phyloP scores from a whole-genome alignment of 768 basidiomycete genomes.

The Gymnopilus dilepis region DNA sequence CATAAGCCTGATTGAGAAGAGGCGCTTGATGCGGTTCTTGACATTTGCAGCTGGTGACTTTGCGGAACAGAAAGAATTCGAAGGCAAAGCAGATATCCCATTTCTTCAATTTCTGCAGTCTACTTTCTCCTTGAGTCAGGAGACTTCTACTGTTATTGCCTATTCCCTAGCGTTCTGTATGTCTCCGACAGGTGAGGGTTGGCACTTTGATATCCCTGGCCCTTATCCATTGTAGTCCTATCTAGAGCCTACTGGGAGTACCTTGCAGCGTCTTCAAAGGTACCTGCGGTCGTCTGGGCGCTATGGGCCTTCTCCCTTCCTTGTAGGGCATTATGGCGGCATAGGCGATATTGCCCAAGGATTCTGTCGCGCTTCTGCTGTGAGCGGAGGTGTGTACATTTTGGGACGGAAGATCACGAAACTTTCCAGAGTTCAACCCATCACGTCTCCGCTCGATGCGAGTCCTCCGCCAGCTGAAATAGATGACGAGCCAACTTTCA shows the following conservation, averaged over 20 bases:
- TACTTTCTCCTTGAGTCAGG: slow-evolving; percentile 64
- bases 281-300: slow-evolving; percentile 83
- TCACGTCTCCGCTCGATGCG: background rate
- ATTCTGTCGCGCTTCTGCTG: slow-evolving; percentile 87
- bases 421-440: slow-evolving; percentile 23
- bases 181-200: slow-evolving; percentile 55
- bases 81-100: slow-evolving; percentile 55
- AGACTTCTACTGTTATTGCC: slow-evolving; percentile 63
- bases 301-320: slow-evolving; percentile 83
- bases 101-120: slow-evolving; percentile 70
- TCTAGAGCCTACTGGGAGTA: slow-evolving; percentile 68
- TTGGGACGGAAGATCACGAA: slow-evolving; percentile 56
- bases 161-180: slow-evolving; percentile 81
- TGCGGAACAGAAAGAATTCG: slow-evolving; percentile 62
- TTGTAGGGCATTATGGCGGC: slow-evolving; percentile 95
- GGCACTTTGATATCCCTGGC: background rate
- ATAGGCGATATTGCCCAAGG: slow-evolving; percentile 93
- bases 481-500: slow-evolving; percentile 14
- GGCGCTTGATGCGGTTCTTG: slow-evolving; percentile 91
- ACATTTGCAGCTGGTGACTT: slow-evolving; percentile 81
- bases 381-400: slow-evolving; percentile 76
- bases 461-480: background rate
- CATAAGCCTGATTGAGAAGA: slow-evolving; percentile 81
- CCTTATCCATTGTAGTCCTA: background rate
- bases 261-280: slow-evolving; percentile 70